These are phyloP conservation scores for Talaromyces marneffei DNA, from an alignment of 2,329 filamentous ascomycete genomes.

Conservation along the genomic window DNA sequence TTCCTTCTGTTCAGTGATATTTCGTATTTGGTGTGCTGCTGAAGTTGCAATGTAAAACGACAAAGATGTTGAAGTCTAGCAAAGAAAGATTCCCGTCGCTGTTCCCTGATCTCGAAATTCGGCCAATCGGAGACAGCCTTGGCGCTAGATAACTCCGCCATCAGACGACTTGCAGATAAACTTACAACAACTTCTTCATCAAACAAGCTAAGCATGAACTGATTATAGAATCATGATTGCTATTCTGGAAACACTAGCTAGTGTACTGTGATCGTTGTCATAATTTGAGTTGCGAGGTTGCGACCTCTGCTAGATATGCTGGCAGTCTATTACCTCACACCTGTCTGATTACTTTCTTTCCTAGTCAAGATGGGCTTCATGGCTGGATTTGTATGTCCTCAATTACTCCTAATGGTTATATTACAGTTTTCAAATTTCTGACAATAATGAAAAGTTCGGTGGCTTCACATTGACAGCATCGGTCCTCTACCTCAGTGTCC, in stretches of 20 bases:
- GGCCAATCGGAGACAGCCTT: constrained; percentile 1
- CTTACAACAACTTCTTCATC: neutral
- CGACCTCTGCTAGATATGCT: neutral
- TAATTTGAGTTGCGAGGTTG: no score
- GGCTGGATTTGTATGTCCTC: constrained; percentile 61
- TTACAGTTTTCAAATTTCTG: neutral
- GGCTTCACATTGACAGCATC: constrained; percentile 71
- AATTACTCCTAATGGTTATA: neutral
- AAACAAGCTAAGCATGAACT: neutral
- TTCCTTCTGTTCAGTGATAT: neutral
- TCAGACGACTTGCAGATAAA: neutral
- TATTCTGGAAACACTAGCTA: neutral
- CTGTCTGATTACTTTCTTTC: neutral
- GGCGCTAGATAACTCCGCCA: neutral
- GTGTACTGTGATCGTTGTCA: neutral
- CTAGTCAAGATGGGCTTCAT: constrained; percentile 60
- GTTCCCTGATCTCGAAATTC: constrained; percentile 12
- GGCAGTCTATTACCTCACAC: neutral
- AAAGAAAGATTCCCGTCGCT: constrained; percentile 14
- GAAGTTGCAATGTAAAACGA: neutral
- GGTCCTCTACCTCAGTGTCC: constrained; percentile 64
- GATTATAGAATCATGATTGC: neutral
- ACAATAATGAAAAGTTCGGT: constrained; percentile 54
- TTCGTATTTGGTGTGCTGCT: neutral
- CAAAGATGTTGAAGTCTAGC: neutral